Evolutionary conservation across 345 rosid genomes (phyloP).

Genomic region (Eucalyptus regnans): DNA sequence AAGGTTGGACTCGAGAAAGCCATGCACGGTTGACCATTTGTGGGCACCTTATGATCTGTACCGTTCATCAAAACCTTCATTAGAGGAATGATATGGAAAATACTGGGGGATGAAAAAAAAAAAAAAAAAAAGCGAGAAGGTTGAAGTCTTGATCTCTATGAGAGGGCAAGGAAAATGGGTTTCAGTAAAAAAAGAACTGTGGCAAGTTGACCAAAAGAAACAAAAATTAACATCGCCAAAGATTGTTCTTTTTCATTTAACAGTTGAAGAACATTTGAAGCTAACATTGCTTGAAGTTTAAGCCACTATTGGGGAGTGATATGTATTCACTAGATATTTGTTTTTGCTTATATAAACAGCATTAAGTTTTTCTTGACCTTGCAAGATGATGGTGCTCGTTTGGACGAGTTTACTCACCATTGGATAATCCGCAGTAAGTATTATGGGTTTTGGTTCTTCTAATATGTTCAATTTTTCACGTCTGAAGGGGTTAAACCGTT

Average conservation of each 20-base stretch:
- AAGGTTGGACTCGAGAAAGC: slow-evolving; percentile 34
- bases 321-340: not conserved
- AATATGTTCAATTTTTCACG: not conserved
- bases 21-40: slow-evolving; percentile 38
- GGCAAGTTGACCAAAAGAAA: not conserved
- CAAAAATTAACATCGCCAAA: not conserved
- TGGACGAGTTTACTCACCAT: not conserved
- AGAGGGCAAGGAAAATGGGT: not conserved
- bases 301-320: not conserved
- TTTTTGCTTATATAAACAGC: not conserved
- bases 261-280: not conserved
- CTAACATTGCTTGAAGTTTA: not conserved
- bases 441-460: not conserved
- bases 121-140: not conserved
- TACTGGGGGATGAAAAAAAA: not conserved
- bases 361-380: not conserved
- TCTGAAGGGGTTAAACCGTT: not conserved
- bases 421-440: not conserved
- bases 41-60: slow-evolving; percentile 51
- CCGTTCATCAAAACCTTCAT: slow-evolving; percentile 5
- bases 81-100: slow-evolving; percentile 11
- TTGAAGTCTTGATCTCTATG: not conserved
- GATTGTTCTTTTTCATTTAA: not conserved
- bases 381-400: not conserved
- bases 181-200: not conserved